Evolutionary conservation across 352 stramenopile species (phyloP).

Genomic region (Phytopythium boreale): DNA sequence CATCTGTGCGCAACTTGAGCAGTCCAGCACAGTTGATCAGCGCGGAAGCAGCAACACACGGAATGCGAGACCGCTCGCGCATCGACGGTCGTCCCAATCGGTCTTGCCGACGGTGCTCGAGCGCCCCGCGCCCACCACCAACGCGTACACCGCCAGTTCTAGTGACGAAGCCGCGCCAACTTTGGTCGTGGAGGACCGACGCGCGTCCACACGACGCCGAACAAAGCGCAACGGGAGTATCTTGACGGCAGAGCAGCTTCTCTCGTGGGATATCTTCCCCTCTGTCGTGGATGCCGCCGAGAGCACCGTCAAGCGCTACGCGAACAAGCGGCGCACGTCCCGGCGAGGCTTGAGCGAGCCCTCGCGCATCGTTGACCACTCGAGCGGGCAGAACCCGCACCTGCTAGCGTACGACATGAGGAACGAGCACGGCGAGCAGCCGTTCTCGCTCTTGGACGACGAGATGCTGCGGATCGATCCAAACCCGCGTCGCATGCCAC

Average conservation of each 20-base stretch:
- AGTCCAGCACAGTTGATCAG: background rate
- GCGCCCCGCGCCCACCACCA: background rate
- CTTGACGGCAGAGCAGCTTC: slow-evolving; percentile 4
- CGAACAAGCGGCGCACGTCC: slow-evolving; percentile 24
- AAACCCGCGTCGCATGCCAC: slow-evolving; percentile 39
- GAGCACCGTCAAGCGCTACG: slow-evolving; percentile 22
- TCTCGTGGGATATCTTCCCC: slow-evolving; percentile 2
- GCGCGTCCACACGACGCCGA: background rate
- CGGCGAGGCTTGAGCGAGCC: slow-evolving; percentile 19
- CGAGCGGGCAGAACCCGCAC: slow-evolving; percentile 26
- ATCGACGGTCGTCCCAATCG: background rate
- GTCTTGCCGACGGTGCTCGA: background rate
- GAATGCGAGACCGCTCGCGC: background rate
- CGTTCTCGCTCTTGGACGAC: slow-evolving; percentile 52
- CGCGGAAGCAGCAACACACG: background rate
- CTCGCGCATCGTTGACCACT: background rate
- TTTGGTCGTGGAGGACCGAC: background rate
- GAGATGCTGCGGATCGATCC: slow-evolving; percentile 52
- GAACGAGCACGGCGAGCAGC: slow-evolving; percentile 37
- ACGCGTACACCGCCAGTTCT: background rate
- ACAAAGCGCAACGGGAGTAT: slow-evolving; percentile 3
- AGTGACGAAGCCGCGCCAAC: background rate
- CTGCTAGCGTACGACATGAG: slow-evolving; percentile 55
- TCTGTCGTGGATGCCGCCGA: slow-evolving; percentile 17
- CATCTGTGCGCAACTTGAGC: background rate